A percentile compares a stretch with the other conserved stretches of the same genome.
phyloP scores from a whole-genome alignment of 208 protist species.

The Leishmania mexicana region DNA sequence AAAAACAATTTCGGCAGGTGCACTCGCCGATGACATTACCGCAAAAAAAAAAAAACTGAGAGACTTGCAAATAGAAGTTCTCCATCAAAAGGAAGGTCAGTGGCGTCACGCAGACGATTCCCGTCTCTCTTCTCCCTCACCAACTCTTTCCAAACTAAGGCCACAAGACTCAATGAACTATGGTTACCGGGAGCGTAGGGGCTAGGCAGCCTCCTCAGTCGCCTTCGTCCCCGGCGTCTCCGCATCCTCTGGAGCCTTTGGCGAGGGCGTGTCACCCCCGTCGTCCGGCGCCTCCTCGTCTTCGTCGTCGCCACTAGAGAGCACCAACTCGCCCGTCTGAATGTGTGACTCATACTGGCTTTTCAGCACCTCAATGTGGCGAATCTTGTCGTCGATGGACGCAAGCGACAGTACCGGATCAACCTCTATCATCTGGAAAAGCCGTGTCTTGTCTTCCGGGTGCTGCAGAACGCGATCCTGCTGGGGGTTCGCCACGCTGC shows the following conservation, averaged over 20 bases:
- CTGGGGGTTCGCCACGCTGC: conserved; percentile 4
- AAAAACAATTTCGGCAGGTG: background rate
- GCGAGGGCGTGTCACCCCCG: background rate
- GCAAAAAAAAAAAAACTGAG: background rate
- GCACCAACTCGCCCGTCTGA: conserved; percentile 39
- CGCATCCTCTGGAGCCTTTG: background rate
- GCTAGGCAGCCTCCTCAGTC: background rate
- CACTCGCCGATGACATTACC: background rate
- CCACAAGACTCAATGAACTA: too few relatives aligned
- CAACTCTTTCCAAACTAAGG: too few relatives aligned
- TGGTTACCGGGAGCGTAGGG: background rate
- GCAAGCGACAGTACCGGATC: conserved; percentile 51
- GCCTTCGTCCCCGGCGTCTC: background rate
- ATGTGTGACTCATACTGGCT: conserved; percentile 61
- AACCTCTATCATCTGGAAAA: conserved; percentile 62
- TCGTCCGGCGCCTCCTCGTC: conserved; percentile 17
- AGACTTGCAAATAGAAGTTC: background rate
- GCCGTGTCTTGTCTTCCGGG: conserved; percentile 64
- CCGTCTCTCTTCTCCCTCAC: background rate
- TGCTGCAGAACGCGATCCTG: conserved; percentile 56
- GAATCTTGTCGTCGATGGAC: conserved; percentile 49
- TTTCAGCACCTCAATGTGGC: conserved; percentile 43
- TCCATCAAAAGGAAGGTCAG: background rate
- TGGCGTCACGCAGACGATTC: background rate
- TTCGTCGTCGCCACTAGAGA: conserved; percentile 78